Base-by-base conservation (phyloP, 257 asterid genomes). In the Ballota nigra region DNA sequence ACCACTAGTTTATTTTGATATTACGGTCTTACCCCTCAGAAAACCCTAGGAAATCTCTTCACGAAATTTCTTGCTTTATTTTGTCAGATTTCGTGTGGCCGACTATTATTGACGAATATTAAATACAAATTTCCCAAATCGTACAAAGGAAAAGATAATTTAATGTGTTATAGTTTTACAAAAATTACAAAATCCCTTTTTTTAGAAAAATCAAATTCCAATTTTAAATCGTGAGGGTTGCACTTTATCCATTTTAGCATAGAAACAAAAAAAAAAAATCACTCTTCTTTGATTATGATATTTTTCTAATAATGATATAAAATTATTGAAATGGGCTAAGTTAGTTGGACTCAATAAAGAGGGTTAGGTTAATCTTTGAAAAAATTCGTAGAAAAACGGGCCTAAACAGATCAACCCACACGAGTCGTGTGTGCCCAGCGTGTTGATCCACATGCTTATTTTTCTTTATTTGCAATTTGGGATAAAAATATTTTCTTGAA, bases 11-110 rank as follows among this genome's bases (percentile, higher is more conserved):
- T 68, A 3, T 51, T 26, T 8, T 9, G 63, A 68, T 57, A 63
- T 80, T 80, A 80, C 81, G 69, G 67, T 76, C 55, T 11, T 76
- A 41, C 77, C 83, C 73, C 3, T 53, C 69, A 6, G 13, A 19
- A 53, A 53, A 53, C 60, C 60, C 4, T 38, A 4, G 34, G 51
- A 20, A 19, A 19, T 41, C 22, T 33, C 18, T 10, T 5, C 36
- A 6, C 19, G 43, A 43, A 43, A 20, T 31, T 59, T n/a, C 51
- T 20, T 52, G 5, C 15, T 24, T 22, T 1, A 36, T 19, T 56
- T 49, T n/a, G 6, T 62, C 20, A 28, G 40, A 66, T 49, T 24
- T 28, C 61, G 62, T 29, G 47, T 53, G 60, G 60, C 60, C 60
- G 2, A 53, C 9, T 1, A 47, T 47, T n/a, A 5, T 47, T n/a